Conservation (phyloP, 1,139 yeast species). For the Yamadazyma atlantica region DNA sequence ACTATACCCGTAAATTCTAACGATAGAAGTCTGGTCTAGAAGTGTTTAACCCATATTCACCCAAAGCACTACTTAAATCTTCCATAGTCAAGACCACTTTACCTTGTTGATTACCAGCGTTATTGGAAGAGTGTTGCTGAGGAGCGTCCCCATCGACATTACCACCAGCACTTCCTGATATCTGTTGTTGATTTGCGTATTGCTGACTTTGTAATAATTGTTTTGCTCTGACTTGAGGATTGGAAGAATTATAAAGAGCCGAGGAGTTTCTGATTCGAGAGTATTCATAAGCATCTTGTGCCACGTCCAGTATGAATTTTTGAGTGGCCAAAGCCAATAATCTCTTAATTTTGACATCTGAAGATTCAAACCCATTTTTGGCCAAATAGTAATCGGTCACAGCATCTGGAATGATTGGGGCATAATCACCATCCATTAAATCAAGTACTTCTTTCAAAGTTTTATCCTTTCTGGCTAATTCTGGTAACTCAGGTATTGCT, state of each 20-base stretch:
- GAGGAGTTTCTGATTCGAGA: slow-evolving; percentile 84
- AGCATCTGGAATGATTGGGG: slow-evolving; percentile 96
- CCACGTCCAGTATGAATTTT: slow-evolving; percentile 89
- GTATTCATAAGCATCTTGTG: slow-evolving; percentile 95
- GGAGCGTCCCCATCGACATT: slow-evolving; percentile 40
- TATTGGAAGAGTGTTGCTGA: slow-evolving; percentile 33
- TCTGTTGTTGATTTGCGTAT: slow-evolving; percentile 45
- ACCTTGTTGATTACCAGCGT: slow-evolving; percentile 64
- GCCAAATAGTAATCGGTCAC: slow-evolving; percentile 94
- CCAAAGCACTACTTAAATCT: slow-evolving; percentile 80
- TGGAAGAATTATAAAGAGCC: slow-evolving; percentile 78
- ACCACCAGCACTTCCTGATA: slow-evolving; percentile 37
- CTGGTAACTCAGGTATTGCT: slow-evolving; percentile 57
- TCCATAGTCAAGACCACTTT: slow-evolving; percentile 85
- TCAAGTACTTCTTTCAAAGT: slow-evolving; percentile 82
- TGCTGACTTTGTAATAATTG: slow-evolving; percentile 73
- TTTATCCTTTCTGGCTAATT: slow-evolving; percentile 79
- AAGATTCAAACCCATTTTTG: slow-evolving; percentile 83
- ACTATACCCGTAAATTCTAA: slow-evolving; percentile 7
- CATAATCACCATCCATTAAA: slow-evolving; percentile 83
- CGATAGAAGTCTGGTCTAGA: slow-evolving; percentile 87
- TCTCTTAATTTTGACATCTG: slow-evolving; percentile 78
- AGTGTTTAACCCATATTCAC: slow-evolving; percentile 91
- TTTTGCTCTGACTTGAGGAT: slow-evolving; percentile 85
- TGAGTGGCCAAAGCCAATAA: slow-evolving; percentile 93